Conservation (phyloP, 768 basidiomycete genomes). For the Panaeolus papilionaceus region DNA sequence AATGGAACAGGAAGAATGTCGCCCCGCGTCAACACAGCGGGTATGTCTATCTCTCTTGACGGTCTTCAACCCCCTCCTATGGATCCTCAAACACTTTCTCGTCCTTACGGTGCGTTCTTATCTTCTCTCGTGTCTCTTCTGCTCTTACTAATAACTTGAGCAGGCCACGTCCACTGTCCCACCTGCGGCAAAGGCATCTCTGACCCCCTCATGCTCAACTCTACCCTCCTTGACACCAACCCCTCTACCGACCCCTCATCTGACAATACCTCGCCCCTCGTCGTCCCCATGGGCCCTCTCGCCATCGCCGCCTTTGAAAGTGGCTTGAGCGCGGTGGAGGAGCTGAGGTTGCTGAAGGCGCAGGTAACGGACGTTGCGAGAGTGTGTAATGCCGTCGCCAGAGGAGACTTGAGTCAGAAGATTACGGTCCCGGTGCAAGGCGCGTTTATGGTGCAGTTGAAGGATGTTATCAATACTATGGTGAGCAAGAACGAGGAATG, state of each 20-base stretch:
- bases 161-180: slow-evolving; percentile 50
- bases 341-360: slow-evolving; percentile 79
- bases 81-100: slow-evolving; percentile 40
- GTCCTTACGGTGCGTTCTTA: slow-evolving; percentile 38
- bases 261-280: slow-evolving; percentile 31
- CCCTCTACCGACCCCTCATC: slow-evolving; percentile 25
- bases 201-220: slow-evolving; percentile 45
- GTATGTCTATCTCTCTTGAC: slow-evolving; percentile 57
- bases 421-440: slow-evolving; percentile 82
- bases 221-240: slow-evolving; percentile 45
- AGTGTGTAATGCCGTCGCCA: slow-evolving; percentile 82
- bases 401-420: slow-evolving; percentile 78
- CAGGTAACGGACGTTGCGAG: slow-evolving; percentile 85
- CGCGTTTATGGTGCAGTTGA: slow-evolving; percentile 80
- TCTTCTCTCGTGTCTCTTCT: too few species aligned
- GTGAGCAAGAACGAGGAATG: too few species aligned
- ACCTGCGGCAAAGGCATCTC: too few species aligned
- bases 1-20: neutral
- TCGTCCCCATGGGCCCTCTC: slow-evolving; percentile 64
- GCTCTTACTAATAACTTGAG: too few species aligned
- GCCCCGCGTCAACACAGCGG: slow-evolving; percentile 25
- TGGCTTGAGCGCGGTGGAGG: slow-evolving; percentile 76
- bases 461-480: slow-evolving; percentile 80
- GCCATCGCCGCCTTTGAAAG: slow-evolving; percentile 66
- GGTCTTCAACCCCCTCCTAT: slow-evolving; percentile 45